These are phyloP conservation scores for Hyphopichia buzzinii DNA, from an alignment of 1,139 yeast species.

Conservation along the genomic window DNA sequence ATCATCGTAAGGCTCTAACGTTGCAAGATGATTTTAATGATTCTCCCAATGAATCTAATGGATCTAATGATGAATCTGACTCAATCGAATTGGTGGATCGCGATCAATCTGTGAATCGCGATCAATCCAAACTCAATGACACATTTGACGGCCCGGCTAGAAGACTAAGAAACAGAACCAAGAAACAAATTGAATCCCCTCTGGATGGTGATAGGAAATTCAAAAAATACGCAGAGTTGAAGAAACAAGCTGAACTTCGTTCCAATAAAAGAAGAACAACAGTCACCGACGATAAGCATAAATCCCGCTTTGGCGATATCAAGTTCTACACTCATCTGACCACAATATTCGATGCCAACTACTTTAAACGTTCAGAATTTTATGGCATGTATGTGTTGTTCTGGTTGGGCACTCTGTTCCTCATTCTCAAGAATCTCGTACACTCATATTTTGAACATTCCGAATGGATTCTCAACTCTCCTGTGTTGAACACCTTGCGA, in stretches of 20 bases:
- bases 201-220: conserved; percentile 1
- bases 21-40: conserved; percentile 19
- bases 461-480: conserved; percentile 38
- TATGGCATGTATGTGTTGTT: conserved; percentile 66
- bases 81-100: too few relatives aligned
- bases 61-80: neutral
- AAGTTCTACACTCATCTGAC: conserved; percentile 37
- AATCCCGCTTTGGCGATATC: conserved; percentile 44
- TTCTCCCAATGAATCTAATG: neutral
- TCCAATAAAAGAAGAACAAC: conserved; percentile 6
- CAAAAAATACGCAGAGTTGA: conserved; percentile 6
- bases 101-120: too few relatives aligned
- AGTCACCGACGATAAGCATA: neutral
- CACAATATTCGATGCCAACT: conserved; percentile 49
- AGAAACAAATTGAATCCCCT: neutral
- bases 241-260: conserved; percentile 3
- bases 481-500: conserved; percentile 49
- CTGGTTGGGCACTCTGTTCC: conserved; percentile 64
- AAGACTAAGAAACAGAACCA: neutral
- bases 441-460: conserved; percentile 35
- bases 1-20: conserved; percentile 21
- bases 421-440: conserved; percentile 47
- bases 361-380: conserved; percentile 43
- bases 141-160: neutral
- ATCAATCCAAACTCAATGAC: neutral